Evolutionary conservation across 108 stramenopile species (phyloP).

Genomic region (Nitzschia inconspicua): DNA sequence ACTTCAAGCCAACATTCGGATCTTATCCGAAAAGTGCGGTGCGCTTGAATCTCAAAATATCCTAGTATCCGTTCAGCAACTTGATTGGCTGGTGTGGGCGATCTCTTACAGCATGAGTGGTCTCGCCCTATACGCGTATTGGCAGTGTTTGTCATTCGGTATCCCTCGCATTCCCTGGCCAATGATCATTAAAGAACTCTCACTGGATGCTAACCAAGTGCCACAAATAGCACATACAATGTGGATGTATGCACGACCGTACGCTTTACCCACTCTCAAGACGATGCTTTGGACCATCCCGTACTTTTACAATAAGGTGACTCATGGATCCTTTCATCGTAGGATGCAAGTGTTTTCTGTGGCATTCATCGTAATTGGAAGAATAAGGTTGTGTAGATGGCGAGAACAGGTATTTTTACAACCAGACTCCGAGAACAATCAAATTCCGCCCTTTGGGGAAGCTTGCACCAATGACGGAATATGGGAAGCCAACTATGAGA

Average conservation of each 20-base stretch:
- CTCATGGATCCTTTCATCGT: conserved; percentile 21
- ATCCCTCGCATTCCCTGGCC: neutral
- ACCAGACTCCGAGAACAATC: neutral
- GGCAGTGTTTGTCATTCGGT: too few species aligned
- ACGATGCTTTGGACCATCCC: conserved; percentile 1
- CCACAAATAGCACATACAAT: neutral
- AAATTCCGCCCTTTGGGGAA: conserved; percentile 19
- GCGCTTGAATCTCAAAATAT: conserved; percentile 31
- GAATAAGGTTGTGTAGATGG: conserved; percentile 25
- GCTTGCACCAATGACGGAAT: conserved; percentile 27
- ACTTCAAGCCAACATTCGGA: conserved; percentile 8
- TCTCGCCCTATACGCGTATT: conserved; percentile 5
- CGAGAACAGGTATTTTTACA: conserved; percentile 20
- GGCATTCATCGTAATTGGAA: conserved; percentile 28
- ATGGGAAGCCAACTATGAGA: conserved; percentile 43
- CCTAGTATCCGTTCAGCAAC: conserved; percentile 22
- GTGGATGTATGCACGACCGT: neutral
- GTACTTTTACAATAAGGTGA: conserved; percentile 12
- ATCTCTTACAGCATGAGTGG: neutral
- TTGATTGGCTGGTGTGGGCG: conserved; percentile 12
- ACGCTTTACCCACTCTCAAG: neutral
- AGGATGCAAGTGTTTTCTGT: conserved; percentile 29
- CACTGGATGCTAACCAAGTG: neutral
- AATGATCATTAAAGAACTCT: neutral
- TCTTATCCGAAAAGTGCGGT: conserved; percentile 11